Evolutionary conservation across 148 eudicot genomes (phyloP), one percentile per base, ranked within the genome.

Genomic region (Amaranthus palmeri): DNA sequence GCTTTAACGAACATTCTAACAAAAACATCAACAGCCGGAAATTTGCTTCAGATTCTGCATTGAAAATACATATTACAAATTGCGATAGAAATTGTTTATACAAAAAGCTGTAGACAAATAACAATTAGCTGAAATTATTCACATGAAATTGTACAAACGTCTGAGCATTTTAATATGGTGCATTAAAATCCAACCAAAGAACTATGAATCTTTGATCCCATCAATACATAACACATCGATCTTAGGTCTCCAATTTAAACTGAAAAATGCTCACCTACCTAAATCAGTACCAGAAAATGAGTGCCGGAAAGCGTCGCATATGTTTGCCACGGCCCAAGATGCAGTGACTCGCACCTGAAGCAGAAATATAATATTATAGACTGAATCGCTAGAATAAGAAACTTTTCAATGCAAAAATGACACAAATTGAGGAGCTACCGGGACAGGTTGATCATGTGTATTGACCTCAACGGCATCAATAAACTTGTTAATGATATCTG

Each of bases 321-420:
- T 87, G 81, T 95, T 95, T 49, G 98, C 98, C 75, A 95, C 74
- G 78, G 98, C 97, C 98, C 98, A 95, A 18, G 98, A 88, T 68
- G 98, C 96, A 70, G 96, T 85, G 70, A 93, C 86, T 43, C 98
- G 97, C 42, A 95, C 98, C 98, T 92, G 80, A 70, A 80, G 72
- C 72, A 72, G 47, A 61, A 43, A 65, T 54, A 61, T 4, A 52
- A 10, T 12, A 43, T 10, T 42, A 44, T 1, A 44, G 41, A 12
- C 41, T 61, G 12, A 41, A 61, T 4, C 47, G 17, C 41, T 40
- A 6, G 41, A 25, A 40, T 15, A 25, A 10, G 8, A 45, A 68
- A 47, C 44, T 0, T 45, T 18, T 50, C 6, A 60, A 6, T 5
- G 43, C 69, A 68, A 61, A 25, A 47, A 45, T 41, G 25, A 62